Conservation (phyloP, 805 yeast genomes). For the Kuraishia borneana region DNA sequence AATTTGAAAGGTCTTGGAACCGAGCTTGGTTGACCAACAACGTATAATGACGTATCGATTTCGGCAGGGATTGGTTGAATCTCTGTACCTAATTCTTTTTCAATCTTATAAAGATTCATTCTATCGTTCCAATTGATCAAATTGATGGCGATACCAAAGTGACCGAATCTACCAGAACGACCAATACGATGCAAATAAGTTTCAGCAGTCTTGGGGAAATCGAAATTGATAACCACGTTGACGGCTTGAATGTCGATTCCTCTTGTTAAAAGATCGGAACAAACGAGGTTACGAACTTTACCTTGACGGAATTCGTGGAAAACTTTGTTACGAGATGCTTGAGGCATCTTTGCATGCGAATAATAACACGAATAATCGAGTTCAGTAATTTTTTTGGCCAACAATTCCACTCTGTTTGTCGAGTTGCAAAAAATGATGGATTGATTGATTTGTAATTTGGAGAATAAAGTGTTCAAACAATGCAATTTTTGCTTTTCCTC, state of each 20-base stretch:
- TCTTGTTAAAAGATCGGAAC: constrained; percentile 92
- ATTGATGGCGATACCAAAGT: constrained; percentile 94
- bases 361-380: constrained; percentile 94
- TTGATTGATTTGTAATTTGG: constrained; percentile 91
- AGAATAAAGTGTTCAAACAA: constrained; percentile 88
- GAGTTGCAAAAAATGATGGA: constrained; percentile 96
- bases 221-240: constrained; percentile 94
- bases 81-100: constrained; percentile 95
- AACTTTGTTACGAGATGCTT: constrained; percentile 92
- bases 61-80: constrained; percentile 94
- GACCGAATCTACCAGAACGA: constrained; percentile 98
- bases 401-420: constrained; percentile 87
- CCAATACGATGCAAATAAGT: constrained; percentile 97
- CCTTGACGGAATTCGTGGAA: constrained; percentile 99
- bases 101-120: constrained; percentile 85
- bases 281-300: constrained; percentile 91
- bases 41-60: constrained; percentile 83
- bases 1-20: constrained; percentile 88
- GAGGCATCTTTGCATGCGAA: constrained; percentile 97
- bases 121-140: constrained; percentile 95
- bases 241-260: constrained; percentile 99
- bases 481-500: constrained; percentile 95
- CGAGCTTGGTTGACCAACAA: constrained; percentile 61
- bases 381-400: constrained; percentile 94
- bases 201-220: constrained; percentile 96